Evolutionary conservation across 495 filamentous ascomycete species (phyloP).

Genomic region (Penicillium alfredii): DNA sequence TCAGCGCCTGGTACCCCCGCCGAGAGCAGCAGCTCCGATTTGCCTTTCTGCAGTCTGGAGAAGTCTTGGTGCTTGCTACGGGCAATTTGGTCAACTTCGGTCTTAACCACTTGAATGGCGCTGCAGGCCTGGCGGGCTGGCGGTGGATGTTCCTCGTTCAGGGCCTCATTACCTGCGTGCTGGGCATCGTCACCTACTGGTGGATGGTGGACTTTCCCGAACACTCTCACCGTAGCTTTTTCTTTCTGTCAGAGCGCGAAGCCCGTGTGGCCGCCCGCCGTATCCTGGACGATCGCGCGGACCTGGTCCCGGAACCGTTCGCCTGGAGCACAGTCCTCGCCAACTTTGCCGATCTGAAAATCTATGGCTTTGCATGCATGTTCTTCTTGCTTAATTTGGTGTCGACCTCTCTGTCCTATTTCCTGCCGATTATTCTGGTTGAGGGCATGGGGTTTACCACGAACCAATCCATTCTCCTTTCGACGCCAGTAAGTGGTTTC

Average conservation of each 20-base stretch:
- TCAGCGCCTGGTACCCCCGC: slow-evolving; percentile 68
- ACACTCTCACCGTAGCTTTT: slow-evolving; percentile 53
- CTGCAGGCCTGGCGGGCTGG: slow-evolving; percentile 60
- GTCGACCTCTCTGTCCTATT: slow-evolving; percentile 62
- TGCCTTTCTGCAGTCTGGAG: slow-evolving; percentile 64
- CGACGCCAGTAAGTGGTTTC: slow-evolving; percentile 56
- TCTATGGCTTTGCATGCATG: slow-evolving; percentile 66
- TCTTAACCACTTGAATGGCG: slow-evolving; percentile 58
- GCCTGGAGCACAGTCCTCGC: slow-evolving; percentile 51
- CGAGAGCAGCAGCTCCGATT: slow-evolving; percentile 70
- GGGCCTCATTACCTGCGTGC: slow-evolving; percentile 54
- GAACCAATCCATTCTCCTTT: slow-evolving; percentile 62
- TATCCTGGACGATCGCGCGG: slow-evolving; percentile 59
- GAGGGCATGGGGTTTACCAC: slow-evolving; percentile 65
- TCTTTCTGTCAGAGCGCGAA: slow-evolving; percentile 57
- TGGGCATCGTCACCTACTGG: slow-evolving; percentile 65
- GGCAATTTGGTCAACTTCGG: slow-evolving; percentile 69
- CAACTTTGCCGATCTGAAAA: slow-evolving; percentile 60
- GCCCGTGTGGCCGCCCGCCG: slow-evolving; percentile 49
- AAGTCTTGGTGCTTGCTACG: slow-evolving; percentile 62
- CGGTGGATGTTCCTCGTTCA: slow-evolving; percentile 75
- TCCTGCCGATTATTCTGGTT: slow-evolving; percentile 66
- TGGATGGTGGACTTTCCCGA: slow-evolving; percentile 83
- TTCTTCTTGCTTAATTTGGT: slow-evolving; percentile 73
- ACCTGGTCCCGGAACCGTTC: slow-evolving; percentile 58